Base-by-base conservation (phyloP, 495 filamentous ascomycete species). In the Neohortaea acidophila region DNA sequence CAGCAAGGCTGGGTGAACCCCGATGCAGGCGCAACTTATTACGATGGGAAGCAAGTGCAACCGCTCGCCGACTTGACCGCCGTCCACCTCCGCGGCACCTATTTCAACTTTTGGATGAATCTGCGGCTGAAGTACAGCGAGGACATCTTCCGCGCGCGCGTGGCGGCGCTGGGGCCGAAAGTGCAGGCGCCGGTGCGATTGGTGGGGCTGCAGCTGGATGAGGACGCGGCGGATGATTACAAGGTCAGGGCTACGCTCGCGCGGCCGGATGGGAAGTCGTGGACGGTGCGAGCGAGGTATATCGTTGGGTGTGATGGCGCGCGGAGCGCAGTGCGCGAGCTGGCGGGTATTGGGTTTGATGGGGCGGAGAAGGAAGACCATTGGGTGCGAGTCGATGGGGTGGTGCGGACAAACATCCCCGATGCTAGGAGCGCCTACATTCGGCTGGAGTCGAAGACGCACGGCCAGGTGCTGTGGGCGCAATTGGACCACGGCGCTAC, bases 71-170 rank as follows among this genome's bases (percentile, higher is more conserved):
- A n/a, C n/a, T n/a, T n/a, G n/a, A n/a, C n/a, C n/a, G n/a, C n/a
- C n/a, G 28, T 31, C 28, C 6, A 13, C n/a, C 12, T 11, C 6
- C 5, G 28, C 6, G 28, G 28, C 12, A 25, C 31, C 6, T 18
- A 22, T 17, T 41, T 41, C 21, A 11, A 33, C 11, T 23, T 35
- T 18, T 4, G 9, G 4, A 11, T 41, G 19, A 41, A 41, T 17
- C 6, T 31, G n/a, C 28, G 28, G 28, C n/a, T 31, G 28, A 41
- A 41, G 31, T 41, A 41, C 15, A 41, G 38, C 27, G 38, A 41
- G 30, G 38, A 41, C 19, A 25, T 41, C 13, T 34, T 41, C 28
- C 27, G 38, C 11, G 17, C 9, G 21, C 20, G 28, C 18, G 10
- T 33, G 6, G 13, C 17, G 15, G 38, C 33, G 15, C 10, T 41